Conservation (phyloP, 140 eudicot species). For the Flaveria floridana region DNA sequence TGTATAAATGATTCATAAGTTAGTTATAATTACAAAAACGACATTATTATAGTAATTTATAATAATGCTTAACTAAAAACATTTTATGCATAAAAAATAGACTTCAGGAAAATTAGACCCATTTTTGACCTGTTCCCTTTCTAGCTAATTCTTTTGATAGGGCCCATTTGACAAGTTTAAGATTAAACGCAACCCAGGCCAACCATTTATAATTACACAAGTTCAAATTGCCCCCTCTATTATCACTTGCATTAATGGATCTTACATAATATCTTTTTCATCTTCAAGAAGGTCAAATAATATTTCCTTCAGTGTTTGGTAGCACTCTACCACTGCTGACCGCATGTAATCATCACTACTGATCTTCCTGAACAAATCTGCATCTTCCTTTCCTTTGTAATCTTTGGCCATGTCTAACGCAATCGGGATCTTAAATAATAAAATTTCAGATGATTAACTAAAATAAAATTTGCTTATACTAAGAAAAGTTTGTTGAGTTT, state of each 20-base stretch:
- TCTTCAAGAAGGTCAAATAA: slow-evolving; percentile 56
- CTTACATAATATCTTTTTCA: slow-evolving; percentile 62
- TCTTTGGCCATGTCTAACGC: slow-evolving; percentile 99
- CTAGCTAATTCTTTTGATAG: background rate
- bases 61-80: background rate
- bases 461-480: background rate
- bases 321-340: slow-evolving; percentile 86
- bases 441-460: slow-evolving; percentile 19
- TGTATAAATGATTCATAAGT: background rate
- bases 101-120: slow-evolving; percentile 6
- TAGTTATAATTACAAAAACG: background rate
- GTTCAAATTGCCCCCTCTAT: slow-evolving; percentile 5
- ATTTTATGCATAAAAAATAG: background rate
- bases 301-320: slow-evolving; percentile 67
- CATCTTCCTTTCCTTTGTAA: slow-evolving; percentile 73
- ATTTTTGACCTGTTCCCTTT: background rate
- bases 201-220: background rate
- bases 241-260: background rate
- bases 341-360: slow-evolving; percentile 75
- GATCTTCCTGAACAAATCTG: slow-evolving; percentile 78
- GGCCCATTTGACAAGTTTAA: background rate
- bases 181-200: background rate
- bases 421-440: slow-evolving; percentile 67
- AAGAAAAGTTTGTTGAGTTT: slow-evolving; percentile 7
- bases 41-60: background rate